phyloP scores from a whole-genome alignment of 208 protist genomes.

The Phytomonas serpens region DNA sequence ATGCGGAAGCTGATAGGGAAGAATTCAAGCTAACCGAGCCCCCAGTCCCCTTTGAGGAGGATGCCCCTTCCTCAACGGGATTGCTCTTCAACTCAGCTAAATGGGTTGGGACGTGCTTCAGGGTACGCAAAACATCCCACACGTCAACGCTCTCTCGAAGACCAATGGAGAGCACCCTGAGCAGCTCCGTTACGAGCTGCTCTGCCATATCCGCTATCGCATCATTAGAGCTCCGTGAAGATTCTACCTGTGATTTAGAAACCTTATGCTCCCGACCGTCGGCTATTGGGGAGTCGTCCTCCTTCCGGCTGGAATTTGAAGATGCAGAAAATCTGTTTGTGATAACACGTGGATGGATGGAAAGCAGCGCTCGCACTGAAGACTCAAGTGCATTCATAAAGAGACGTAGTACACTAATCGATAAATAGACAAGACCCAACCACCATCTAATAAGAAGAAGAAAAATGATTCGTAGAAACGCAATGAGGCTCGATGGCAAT shows the following conservation, averaged over 20 bases:
- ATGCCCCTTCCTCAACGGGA: background rate
- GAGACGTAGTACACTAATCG: background rate
- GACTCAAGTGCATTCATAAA: background rate
- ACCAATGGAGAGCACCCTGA: constrained; percentile 31
- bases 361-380: background rate
- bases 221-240: background rate
- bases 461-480: background rate
- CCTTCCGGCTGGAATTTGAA: background rate
- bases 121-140: constrained; percentile 54
- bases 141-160: constrained; percentile 29
- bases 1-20: background rate
- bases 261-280: background rate
- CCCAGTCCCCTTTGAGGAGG: constrained; percentile 5
- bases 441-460: background rate
- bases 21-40: background rate
- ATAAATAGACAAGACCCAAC: background rate
- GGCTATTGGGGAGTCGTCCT: background rate
- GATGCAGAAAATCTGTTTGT: constrained; percentile 2
- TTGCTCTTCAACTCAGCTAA: background rate
- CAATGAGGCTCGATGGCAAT: background rate
- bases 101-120: constrained; percentile 18
- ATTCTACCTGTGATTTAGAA: background rate
- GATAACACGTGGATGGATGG: constrained; percentile 7
- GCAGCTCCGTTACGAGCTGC: constrained; percentile 35
- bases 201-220: constrained; percentile 19